Evolutionary conservation across 2,329 filamentous ascomycete genomes (phyloP), one percentile per base, ranked within the genome.

Genomic region (Alternaria infectoria): DNA sequence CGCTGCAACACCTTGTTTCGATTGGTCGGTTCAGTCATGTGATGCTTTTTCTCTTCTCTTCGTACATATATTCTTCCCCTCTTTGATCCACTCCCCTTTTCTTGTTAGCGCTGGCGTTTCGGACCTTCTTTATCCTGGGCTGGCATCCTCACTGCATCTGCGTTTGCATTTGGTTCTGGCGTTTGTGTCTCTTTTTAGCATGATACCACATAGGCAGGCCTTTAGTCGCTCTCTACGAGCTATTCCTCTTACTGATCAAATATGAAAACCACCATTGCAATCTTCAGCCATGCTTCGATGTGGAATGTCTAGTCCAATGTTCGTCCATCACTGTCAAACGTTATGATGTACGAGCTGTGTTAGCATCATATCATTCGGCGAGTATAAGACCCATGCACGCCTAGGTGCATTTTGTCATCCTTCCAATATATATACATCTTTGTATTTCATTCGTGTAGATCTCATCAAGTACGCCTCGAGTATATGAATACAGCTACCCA

Each of bases 151-250:
- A 40, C 8, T 19, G 49, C 49, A 52, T 25, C 23, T 49, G 46
- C 19, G 32, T 51, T 51, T 51, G 23, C 44, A 55, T 62, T 25
- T 54, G 23, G 21, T 46, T 32, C 32, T 26, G 45, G 54, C 50
- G 51, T 67, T 57, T 32, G 25, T 44, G 12, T 10, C 57, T 58
- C 15, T 40, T 57, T 54, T 4, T 54, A 45, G 43, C 26, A 59
- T 65, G 62, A 65, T 65, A 65, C 62, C 62, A 62, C n/a, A 44
- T 32, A 46, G 62, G 62, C 55, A 52, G 62, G 59, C 52, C 62
- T 61, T 28, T 54, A 26, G 51, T 52, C 21, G 28, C 51, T 64
- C 36, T 25, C 50, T 40, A 26, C 19, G 36, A 43, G 32, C 17
- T 54, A 5, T 40, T 12, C 25, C 13, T 17, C 17, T 44, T 28